A percentile compares a stretch with the other conserved stretches of the same genome.
These are phyloP conservation scores for Candolleomyces efflorescens DNA, from an alignment of 768 basidiomycete genomes.

Conservation along the genomic window DNA sequence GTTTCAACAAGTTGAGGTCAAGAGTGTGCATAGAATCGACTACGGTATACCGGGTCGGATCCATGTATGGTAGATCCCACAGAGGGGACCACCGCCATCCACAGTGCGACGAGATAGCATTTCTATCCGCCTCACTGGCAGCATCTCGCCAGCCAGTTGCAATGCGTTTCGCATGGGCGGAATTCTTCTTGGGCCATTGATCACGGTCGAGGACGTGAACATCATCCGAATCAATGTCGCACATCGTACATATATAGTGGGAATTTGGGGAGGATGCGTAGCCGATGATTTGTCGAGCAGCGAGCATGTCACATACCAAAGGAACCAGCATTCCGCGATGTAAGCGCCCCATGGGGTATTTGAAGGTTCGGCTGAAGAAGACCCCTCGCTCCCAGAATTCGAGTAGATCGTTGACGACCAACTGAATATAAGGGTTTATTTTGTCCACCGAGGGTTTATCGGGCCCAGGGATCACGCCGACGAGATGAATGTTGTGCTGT, in stretches of 20 bases:
- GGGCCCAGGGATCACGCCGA: conserved; percentile 36
- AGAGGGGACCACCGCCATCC: conserved; percentile 23
- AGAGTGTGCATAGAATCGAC: conserved; percentile 33
- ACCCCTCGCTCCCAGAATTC: conserved; percentile 25
- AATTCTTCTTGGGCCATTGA: conserved; percentile 5
- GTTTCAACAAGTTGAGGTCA: conserved; percentile 18
- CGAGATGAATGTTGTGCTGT: conserved; percentile 31
- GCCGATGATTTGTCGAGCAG: neutral
- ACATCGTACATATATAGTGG: neutral
- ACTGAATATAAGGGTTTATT: conserved; percentile 30
- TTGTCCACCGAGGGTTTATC: conserved; percentile 23
- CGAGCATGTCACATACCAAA: conserved; percentile 14
- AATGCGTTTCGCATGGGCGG: neutral
- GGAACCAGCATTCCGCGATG: conserved; percentile 23
- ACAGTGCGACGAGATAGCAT: conserved; percentile 4
- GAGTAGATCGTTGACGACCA: conserved; percentile 31
- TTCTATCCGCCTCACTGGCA: neutral
- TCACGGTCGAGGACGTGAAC: neutral
- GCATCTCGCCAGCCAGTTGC: neutral
- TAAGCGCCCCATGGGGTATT: conserved; percentile 15
- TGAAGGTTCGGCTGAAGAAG: conserved; percentile 15
- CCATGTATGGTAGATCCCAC: conserved; percentile 28
- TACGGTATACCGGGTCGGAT: conserved; percentile 18
- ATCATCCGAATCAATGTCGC: neutral
- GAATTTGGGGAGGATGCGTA: neutral